Evolutionary conservation across 2,329 filamentous ascomycete species (phyloP).

Genomic region (Xylaria sp.): DNA sequence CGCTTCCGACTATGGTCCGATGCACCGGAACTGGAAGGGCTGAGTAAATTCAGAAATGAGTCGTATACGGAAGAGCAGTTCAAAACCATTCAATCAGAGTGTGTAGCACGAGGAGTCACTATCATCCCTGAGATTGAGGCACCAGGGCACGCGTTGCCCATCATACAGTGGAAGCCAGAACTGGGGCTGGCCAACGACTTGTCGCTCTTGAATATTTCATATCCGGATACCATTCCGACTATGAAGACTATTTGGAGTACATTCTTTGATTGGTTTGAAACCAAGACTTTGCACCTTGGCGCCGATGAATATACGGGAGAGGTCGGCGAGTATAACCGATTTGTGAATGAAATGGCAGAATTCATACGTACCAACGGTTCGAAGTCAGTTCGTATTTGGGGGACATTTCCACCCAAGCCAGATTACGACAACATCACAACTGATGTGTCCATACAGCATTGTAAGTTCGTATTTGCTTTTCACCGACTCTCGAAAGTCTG

Average conservation of each 20-base stretch:
- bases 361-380: constrained; percentile 55
- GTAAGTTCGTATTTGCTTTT: constrained; percentile 33
- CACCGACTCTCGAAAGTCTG: background rate
- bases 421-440: constrained; percentile 54
- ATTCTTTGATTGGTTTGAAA: constrained; percentile 67
- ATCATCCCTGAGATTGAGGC: constrained; percentile 70
- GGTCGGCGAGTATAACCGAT: constrained; percentile 61
- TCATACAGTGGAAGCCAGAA: constrained; percentile 70
- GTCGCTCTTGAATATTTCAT: constrained; percentile 65
- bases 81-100: constrained; percentile 62
- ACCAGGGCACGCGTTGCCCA: constrained; percentile 66
- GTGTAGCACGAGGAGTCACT: constrained; percentile 66
- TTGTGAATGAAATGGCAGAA: constrained; percentile 62
- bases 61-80: constrained; percentile 64
- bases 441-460: constrained; percentile 65
- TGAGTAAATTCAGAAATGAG: constrained; percentile 65
- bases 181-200: constrained; percentile 59
- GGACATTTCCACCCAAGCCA: constrained; percentile 61
- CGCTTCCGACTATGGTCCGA: constrained; percentile 66
- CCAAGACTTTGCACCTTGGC: constrained; percentile 65
- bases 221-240: constrained; percentile 64
- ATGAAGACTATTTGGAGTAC: constrained; percentile 64
- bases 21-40: constrained; percentile 57
- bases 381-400: constrained; percentile 66
- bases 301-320: constrained; percentile 65